These are phyloP conservation scores for Nectriaceae sp. DNA, from an alignment of 2,329 filamentous ascomycete genomes.

Conservation along the genomic window DNA sequence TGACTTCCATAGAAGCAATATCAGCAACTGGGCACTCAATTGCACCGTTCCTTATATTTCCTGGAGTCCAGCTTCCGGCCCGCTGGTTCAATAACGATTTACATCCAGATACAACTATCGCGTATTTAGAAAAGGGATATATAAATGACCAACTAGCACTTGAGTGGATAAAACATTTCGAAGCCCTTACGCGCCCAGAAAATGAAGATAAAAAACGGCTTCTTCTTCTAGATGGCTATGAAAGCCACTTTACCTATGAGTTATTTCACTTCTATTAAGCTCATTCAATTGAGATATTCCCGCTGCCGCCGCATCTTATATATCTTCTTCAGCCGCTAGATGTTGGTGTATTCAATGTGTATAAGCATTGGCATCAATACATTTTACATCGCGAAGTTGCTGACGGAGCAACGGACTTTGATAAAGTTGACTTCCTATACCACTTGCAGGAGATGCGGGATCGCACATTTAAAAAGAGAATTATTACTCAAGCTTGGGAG, in stretches of 20 bases:
- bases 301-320: conserved; percentile 2
- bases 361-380: conserved; percentile 4
- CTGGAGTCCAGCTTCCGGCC: not conserved
- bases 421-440: conserved; percentile 2
- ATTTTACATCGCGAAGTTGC: conserved; percentile 4
- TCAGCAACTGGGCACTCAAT: not conserved
- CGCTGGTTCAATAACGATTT: conserved; percentile 1
- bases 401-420: conserved; percentile 1
- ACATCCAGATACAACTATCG: conserved; percentile 2
- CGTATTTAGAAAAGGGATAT: conserved; percentile 1
- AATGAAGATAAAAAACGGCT: not conserved
- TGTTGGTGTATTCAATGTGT: conserved; percentile 3
- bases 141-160: conserved; percentile 3
- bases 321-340: conserved; percentile 1
- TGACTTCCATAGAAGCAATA: not conserved
- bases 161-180: conserved; percentile 5
- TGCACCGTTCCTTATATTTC: not conserved
- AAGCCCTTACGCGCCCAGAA: not conserved
- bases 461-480: conserved; percentile 3
- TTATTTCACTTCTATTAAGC: not conserved
- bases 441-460: not conserved
- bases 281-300: conserved; percentile 5
- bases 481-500: too few species aligned
- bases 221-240: not conserved
- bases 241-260: conserved; percentile 1